Evolutionary conservation across 2,329 filamentous ascomycete species (phyloP), one percentile per base, ranked within the genome.

Genomic region (Coniochaeta sp.): DNA sequence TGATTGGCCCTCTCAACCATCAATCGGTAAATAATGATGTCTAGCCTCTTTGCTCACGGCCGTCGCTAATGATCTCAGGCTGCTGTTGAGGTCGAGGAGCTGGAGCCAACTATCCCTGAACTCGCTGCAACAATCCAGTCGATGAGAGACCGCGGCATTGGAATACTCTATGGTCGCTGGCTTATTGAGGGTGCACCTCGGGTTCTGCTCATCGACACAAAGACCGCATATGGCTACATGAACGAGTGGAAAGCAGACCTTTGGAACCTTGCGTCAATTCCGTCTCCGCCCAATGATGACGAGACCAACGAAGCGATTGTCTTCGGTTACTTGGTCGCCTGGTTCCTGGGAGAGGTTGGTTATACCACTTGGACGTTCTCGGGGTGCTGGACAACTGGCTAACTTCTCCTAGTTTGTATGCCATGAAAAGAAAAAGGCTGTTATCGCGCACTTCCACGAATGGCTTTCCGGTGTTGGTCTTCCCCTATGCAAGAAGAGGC

Each of bases 371-470:
- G 24, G 16, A 22, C 43, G 19, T 31, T 14, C 11, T 17, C 14
- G 3, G n/a, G n/a, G 52, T 50, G 22, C 50, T 38, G 34, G 16
- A 52, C 36, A 50, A 56, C 61, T 67, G 62, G 54, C 64, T 65
- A 12, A 66, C 64, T 14, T 22, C 1, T 16, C 58, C 43, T 34
- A 96, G 93, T 98, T 93, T 74, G 91, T 96, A 64, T 91, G 88
- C 70, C 93, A 96, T 73, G 93, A 98, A 76, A 95, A 90, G 76
- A 88, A 87, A 66, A 90, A 86, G 70, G 95, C 95, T 3, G 91
- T 99, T 65, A 95, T 98, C 74, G 95, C 93, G 60, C 95, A 99
- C 75, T 98, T 98, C 80, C 95, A 99, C 79, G 95, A 99, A 76
- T 99, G 95, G 95, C 84, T 99, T 60, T 89, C 95, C 12, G 95